These are phyloP conservation scores for Saturnispora serradocipensis DNA, from an alignment of 805 yeast species.

Conservation along the genomic window DNA sequence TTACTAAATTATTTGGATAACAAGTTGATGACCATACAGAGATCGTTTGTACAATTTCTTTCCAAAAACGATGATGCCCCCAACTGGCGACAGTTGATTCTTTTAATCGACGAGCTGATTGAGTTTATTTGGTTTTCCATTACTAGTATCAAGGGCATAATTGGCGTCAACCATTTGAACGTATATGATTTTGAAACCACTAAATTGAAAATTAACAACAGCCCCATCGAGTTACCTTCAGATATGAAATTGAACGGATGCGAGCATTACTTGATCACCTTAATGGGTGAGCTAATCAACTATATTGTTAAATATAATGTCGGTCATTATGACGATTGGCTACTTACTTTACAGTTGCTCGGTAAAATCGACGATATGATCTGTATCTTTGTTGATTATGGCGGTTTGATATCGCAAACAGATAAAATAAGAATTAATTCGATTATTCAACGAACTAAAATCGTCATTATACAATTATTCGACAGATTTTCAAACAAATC, in stretches of 20 bases:
- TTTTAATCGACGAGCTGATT: slow-evolving; percentile 39
- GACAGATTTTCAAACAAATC: slow-evolving; percentile 18
- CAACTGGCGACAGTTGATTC: slow-evolving; percentile 28
- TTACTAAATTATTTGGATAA: slow-evolving; percentile 48
- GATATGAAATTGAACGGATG: slow-evolving; percentile 35
- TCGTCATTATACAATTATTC: slow-evolving; percentile 22
- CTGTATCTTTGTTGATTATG: slow-evolving; percentile 24
- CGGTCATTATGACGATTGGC: slow-evolving; percentile 18
- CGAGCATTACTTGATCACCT: slow-evolving; percentile 47
- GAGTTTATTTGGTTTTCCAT: slow-evolving; percentile 59
- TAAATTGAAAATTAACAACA: not conserved
- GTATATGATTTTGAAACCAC: slow-evolving; percentile 4
- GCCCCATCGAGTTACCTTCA: slow-evolving; percentile 1
- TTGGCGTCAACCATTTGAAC: slow-evolving; percentile 21
- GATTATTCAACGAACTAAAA: slow-evolving; percentile 24
- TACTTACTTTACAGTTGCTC: slow-evolving; percentile 16
- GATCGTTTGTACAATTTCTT: slow-evolving; percentile 37
- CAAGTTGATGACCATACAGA: slow-evolving; percentile 42
- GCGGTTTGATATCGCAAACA: slow-evolving; percentile 20
- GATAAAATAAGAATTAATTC: slow-evolving; percentile 29
- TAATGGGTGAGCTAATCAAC: slow-evolving; percentile 62
- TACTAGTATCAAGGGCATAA: slow-evolving; percentile 18
- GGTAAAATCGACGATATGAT: slow-evolving; percentile 26
- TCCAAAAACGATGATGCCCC: slow-evolving; percentile 17
- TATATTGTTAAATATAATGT: slow-evolving; percentile 36